These are phyloP conservation scores for Fraxinus angustifolia DNA, from an alignment of 305 asterid species.

Conservation along the genomic window DNA sequence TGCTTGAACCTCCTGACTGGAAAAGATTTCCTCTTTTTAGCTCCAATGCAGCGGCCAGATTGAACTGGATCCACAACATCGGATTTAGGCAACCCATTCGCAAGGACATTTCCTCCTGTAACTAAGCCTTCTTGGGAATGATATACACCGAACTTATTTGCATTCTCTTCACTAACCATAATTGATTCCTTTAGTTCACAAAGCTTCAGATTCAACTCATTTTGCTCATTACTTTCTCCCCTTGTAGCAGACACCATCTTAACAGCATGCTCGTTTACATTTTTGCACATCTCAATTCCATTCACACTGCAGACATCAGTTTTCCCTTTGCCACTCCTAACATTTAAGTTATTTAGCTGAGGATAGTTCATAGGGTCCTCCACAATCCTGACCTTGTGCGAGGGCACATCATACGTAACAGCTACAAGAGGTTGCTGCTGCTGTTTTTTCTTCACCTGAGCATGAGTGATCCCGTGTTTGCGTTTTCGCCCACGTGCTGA, in stretches of 20 bases:
- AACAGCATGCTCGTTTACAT: conserved; percentile 39
- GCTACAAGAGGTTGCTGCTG: conserved; percentile 50
- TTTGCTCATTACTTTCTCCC: conserved; percentile 37
- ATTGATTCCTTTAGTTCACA: conserved; percentile 52
- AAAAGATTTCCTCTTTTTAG: conserved; percentile 85
- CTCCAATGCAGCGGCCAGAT: conserved; percentile 63
- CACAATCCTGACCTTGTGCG: conserved; percentile 37
- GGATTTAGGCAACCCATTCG: conserved; percentile 34
- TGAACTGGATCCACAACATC: conserved; percentile 38
- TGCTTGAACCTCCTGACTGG: conserved; percentile 72
- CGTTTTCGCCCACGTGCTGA: conserved; percentile 36
- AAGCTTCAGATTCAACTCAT: conserved; percentile 49
- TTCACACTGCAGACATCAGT: conserved; percentile 27
- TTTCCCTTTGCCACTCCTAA: conserved; percentile 30
- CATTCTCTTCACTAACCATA: conserved; percentile 22
- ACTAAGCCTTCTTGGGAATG: conserved; percentile 36
- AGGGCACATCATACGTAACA: conserved; percentile 51
- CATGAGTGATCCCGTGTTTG: conserved; percentile 26
- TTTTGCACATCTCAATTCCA: conserved; percentile 30
- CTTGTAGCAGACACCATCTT: conserved; percentile 23
- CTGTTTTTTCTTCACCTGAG: conserved; percentile 38
- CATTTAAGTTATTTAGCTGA: conserved; percentile 26
- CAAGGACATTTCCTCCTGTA: conserved; percentile 32
- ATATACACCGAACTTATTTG: conserved; percentile 22
- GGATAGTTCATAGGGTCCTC: conserved; percentile 43